Evolutionary conservation across 345 rosid genomes (phyloP).

Genomic region (Linum tenue): DNA sequence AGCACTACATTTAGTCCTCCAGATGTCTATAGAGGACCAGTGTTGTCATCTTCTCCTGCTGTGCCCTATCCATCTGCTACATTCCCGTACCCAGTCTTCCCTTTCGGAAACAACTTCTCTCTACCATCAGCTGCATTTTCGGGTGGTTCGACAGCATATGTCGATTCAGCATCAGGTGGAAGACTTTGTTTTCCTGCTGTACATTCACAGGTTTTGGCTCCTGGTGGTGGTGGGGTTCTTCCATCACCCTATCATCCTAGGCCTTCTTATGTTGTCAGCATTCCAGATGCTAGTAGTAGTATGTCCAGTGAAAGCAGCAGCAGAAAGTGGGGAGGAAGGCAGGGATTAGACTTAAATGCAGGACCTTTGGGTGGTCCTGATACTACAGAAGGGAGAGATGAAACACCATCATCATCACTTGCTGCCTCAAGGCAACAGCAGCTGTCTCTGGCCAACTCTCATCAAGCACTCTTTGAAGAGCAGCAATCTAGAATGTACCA

Average conservation of each 20-base stretch:
- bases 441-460: slow-evolving; percentile 40
- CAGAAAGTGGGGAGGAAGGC: slow-evolving; percentile 56
- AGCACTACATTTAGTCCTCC: slow-evolving; percentile 41
- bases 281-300: slow-evolving; percentile 45
- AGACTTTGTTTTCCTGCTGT: slow-evolving; percentile 53
- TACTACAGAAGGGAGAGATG: slow-evolving; percentile 54
- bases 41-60: slow-evolving; percentile 72
- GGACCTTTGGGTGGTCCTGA: slow-evolving; percentile 65
- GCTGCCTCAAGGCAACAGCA: slow-evolving; percentile 43
- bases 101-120: slow-evolving; percentile 55
- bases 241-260: slow-evolving; percentile 40
- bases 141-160: slow-evolving; percentile 53
- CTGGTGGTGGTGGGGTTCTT: slow-evolving; percentile 31
- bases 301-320: slow-evolving; percentile 34
- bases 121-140: slow-evolving; percentile 53
- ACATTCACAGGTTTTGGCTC: slow-evolving; percentile 55
- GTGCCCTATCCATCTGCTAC: slow-evolving; percentile 50
- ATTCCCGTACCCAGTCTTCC: slow-evolving; percentile 60
- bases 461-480: slow-evolving; percentile 32
- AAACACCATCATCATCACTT: slow-evolving; percentile 19
- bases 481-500: slow-evolving; percentile 63
- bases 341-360: slow-evolving; percentile 64
- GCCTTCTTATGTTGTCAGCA: slow-evolving; percentile 47
- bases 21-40: slow-evolving; percentile 58
- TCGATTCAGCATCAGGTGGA: slow-evolving; percentile 61